phyloP scores from a whole-genome alignment of 768 basidiomycete genomes.

The Termitomyces sp. region DNA sequence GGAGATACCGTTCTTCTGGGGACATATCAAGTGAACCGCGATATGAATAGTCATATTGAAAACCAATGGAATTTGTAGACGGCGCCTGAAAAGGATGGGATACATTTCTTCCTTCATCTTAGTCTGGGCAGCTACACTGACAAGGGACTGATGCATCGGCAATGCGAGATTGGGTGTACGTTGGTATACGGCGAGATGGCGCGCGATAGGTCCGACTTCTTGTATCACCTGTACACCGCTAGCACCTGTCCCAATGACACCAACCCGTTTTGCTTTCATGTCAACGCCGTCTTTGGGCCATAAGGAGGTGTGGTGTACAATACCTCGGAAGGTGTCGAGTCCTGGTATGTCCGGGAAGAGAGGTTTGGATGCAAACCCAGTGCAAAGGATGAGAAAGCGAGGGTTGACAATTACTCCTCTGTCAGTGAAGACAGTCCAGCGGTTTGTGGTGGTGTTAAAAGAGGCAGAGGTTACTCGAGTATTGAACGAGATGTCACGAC shows the following conservation, averaged over 20 bases:
- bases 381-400: slow-evolving; percentile 19
- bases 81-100: slow-evolving; percentile 6
- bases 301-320: slow-evolving; percentile 13
- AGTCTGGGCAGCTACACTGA: slow-evolving; percentile 9
- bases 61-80: slow-evolving; percentile 16
- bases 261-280: slow-evolving; percentile 19
- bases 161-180: slow-evolving; percentile 21
- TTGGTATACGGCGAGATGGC: slow-evolving; percentile 22
- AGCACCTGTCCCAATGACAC: slow-evolving; percentile 12
- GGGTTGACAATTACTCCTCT: slow-evolving; percentile 13
- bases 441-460: slow-evolving; percentile 9
- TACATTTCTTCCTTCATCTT: slow-evolving; percentile 12
- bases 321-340: slow-evolving; percentile 18
- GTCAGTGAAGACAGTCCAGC: slow-evolving; percentile 18
- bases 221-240: slow-evolving; percentile 23
- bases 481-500: slow-evolving; percentile 18
- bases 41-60: slow-evolving; percentile 4
- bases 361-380: slow-evolving; percentile 13
- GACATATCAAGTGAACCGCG: slow-evolving; percentile 11
- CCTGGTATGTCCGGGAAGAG: slow-evolving; percentile 12
- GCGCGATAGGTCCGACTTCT: slow-evolving; percentile 14
- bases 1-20: slow-evolving; percentile 16
- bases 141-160: slow-evolving; percentile 15
- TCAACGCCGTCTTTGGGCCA: slow-evolving; percentile 19
- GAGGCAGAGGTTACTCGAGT: too few relatives aligned